Conservation (phyloP, 169 alveolate species). For the Plasmodium reichenowi region DNA sequence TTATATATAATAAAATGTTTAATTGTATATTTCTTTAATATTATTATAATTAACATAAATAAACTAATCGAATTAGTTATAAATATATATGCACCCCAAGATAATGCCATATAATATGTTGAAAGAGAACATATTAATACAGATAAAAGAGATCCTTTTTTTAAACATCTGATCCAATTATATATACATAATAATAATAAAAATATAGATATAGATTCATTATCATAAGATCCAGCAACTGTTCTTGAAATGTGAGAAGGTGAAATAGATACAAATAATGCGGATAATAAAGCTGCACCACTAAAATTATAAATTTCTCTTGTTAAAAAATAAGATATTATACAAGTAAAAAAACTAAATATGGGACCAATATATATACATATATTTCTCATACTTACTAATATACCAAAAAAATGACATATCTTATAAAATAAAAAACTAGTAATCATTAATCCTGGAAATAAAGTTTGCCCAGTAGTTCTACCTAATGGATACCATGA, state of each 20-base stretch:
- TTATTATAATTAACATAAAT: slow-evolving; percentile 92
- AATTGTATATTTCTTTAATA: slow-evolving; percentile 91
- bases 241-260: slow-evolving; percentile 97
- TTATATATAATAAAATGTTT: slow-evolving; percentile 92
- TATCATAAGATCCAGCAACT: slow-evolving; percentile 97
- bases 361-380: slow-evolving; percentile 98
- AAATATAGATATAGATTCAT: slow-evolving; percentile 98
- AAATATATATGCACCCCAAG: slow-evolving; percentile 99
- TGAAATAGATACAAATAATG: slow-evolving; percentile 96
- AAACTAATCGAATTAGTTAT: slow-evolving; percentile 96
- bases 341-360: slow-evolving; percentile 94
- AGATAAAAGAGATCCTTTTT: slow-evolving; percentile 92
- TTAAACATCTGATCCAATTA: slow-evolving; percentile 94
- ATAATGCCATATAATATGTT: slow-evolving; percentile 95
- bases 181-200: slow-evolving; percentile 95
- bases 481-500: slow-evolving; percentile 99
- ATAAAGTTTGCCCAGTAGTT: slow-evolving; percentile 97
- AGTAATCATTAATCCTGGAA: slow-evolving; percentile 98
- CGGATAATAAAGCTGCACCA: slow-evolving; percentile 96
- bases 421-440: slow-evolving; percentile 90
- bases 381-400: slow-evolving; percentile 94
- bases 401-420: slow-evolving; percentile 82
- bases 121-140: slow-evolving; percentile 82
- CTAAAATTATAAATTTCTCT: slow-evolving; percentile 83
- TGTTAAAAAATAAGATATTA: slow-evolving; percentile 94